Conservation (phyloP, 768 basidiomycete genomes). For the Trametopsis cervina region DNA sequence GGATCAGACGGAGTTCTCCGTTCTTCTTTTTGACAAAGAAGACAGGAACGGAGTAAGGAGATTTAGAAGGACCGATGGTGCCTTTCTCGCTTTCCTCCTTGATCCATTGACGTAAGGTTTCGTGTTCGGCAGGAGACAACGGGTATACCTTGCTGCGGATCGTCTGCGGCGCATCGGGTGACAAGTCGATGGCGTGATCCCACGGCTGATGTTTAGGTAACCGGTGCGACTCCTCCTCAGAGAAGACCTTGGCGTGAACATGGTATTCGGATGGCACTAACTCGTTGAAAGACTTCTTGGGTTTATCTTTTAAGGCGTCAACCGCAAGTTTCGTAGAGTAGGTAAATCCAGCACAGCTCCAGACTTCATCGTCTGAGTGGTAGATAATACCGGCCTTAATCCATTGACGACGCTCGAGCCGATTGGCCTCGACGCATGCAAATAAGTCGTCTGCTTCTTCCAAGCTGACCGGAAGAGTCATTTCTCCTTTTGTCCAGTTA, state of each 20-base stretch:
- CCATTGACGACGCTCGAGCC: background rate
- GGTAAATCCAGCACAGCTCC: background rate
- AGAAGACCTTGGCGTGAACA: constrained; percentile 16
- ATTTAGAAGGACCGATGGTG: constrained; percentile 14
- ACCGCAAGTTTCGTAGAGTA: background rate
- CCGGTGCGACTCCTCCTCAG: constrained; percentile 16
- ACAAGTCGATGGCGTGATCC: constrained; percentile 17
- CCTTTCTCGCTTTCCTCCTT: constrained; percentile 18
- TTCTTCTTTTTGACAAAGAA: constrained; percentile 33
- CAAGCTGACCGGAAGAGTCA: background rate
- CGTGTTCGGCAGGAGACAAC: constrained; percentile 15
- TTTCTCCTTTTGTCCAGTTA: constrained; percentile 1
- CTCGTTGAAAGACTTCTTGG: constrained; percentile 9
- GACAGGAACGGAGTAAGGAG: constrained; percentile 16
- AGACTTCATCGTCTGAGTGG: background rate
- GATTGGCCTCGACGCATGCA: constrained; percentile 1
- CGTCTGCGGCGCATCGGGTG: constrained; percentile 5
- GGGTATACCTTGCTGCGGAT: constrained; percentile 14
- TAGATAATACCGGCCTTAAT: background rate
- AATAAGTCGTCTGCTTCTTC: background rate
- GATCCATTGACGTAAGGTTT: constrained; percentile 16
- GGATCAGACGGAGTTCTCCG: constrained; percentile 21
- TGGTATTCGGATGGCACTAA: constrained; percentile 11
- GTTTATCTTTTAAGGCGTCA: background rate
- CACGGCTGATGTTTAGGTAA: constrained; percentile 13